phyloP scores from a whole-genome alignment of 2,329 filamentous ascomycete species.

The Diplodia mutila region DNA sequence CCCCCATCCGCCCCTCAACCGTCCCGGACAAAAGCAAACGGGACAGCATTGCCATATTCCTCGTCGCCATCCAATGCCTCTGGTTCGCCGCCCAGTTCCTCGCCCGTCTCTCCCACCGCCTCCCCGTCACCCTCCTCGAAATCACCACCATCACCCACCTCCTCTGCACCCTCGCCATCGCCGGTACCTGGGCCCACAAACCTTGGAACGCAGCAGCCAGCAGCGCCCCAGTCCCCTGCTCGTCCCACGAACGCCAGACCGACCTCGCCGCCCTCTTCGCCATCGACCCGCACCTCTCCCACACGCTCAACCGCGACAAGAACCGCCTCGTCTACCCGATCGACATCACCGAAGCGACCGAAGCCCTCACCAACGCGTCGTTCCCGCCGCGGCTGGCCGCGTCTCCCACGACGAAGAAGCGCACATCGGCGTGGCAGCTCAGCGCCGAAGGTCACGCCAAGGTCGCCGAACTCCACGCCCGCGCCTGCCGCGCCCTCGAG shows the following conservation, averaged over 20 bases:
- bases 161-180: slow-evolving; percentile 40
- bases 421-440: neutral
- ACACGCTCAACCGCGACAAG: neutral
- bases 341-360: slow-evolving; percentile 4
- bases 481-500: slow-evolving; percentile 18
- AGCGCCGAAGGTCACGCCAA: neutral
- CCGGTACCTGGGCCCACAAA: slow-evolving; percentile 42
- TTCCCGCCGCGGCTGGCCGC: neutral
- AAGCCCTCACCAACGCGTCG: slow-evolving; percentile 1
- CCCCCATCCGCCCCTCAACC: slow-evolving; percentile 18
- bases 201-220: slow-evolving; percentile 34
- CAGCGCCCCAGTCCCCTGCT: neutral
- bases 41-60: slow-evolving; percentile 29
- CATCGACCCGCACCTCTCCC: slow-evolving; percentile 9
- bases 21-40: slow-evolving; percentile 34
- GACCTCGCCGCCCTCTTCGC: slow-evolving; percentile 30
- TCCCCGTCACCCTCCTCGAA: slow-evolving; percentile 47
- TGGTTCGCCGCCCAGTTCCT: slow-evolving; percentile 47
- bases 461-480: slow-evolving; percentile 9
- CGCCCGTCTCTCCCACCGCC: slow-evolving; percentile 35
- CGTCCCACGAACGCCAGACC: slow-evolving; percentile 26
- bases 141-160: slow-evolving; percentile 43
- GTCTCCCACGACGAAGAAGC: neutral
- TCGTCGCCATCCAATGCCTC: slow-evolving; percentile 44
- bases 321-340: slow-evolving; percentile 17